Base-by-base conservation (phyloP, 805 yeast species). In the Ogataea polymorpha region DNA sequence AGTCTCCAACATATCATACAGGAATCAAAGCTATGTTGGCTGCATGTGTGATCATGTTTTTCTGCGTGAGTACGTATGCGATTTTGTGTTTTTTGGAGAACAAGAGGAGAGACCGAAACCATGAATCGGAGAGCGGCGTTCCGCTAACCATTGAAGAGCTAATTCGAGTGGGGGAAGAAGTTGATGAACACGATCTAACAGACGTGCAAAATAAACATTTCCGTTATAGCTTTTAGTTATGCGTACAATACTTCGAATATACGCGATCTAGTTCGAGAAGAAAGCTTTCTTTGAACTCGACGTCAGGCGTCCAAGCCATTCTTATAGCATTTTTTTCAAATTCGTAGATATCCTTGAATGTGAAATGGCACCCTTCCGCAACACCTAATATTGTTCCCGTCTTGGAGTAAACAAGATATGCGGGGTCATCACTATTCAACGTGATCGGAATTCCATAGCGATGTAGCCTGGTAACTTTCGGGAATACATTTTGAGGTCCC, bases 171-270 rank as follows among this genome's bases (percentile, higher is more conserved):
- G 53, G 53, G n/a, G 47, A 49, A 35, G 48, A 45, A 23, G 53
- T 49, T 11, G 53, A 49, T 38, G 33, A 29, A 27, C 24, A 32
- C 14, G 88, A 81, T 56, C 51, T 74, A 51, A 80, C 86, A 0
- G 86, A 81, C 54, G 62, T 68, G 11, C 74, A 80, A 53, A 81
- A 81, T 49, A 67, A 65, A 37, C 68, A 66, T 47, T 81, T 81
- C 58, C 70, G 85, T 53, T 81, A 80, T 54, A 48, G 53, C 15
- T 45, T 13, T 28, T 28, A 28, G 18, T 28, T 8, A 3, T 13
- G 9, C 16, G 8, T 6, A 15, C 23, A 9, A 17, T 41, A 45
- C 25, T 43, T 43, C 20, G 23, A 11, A 5, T 35, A 34, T 12
- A 50, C 45, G 2, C 20, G 32, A 15, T 51, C 55, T 2, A 51